Conservation (phyloP, 78 protist species). For the Guillardia theta region DNA sequence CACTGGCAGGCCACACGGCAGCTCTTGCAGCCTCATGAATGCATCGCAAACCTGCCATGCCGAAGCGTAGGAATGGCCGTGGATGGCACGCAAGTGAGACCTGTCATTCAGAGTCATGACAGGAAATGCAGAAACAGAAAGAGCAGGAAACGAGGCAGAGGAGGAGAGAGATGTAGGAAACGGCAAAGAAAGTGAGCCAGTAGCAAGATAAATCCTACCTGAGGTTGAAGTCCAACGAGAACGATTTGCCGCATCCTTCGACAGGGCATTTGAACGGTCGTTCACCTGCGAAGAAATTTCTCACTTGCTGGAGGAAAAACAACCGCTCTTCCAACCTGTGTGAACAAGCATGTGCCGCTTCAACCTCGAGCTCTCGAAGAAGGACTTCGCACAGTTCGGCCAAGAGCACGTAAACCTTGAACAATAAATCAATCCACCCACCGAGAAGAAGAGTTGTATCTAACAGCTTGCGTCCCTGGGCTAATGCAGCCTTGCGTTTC, state of each 20-base stretch:
- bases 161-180: background rate
- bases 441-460: background rate
- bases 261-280: conserved; percentile 35
- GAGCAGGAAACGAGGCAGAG: background rate
- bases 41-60: conserved; percentile 17
- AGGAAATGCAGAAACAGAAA: background rate
- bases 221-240: conserved; percentile 39
- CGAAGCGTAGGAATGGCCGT: conserved; percentile 29
- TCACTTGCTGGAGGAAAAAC: background rate
- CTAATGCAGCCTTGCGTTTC: conserved; percentile 26
- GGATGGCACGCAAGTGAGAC: conserved; percentile 38
- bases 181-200: background rate
- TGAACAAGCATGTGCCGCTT: conserved; percentile 35
- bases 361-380: conserved; percentile 17
- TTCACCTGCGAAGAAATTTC: background rate
- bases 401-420: background rate
- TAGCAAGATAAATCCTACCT: background rate
- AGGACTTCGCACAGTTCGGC: conserved; percentile 30
- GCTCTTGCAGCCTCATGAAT: too few species aligned
- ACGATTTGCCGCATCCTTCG: conserved; percentile 34
- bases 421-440: background rate
- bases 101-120: background rate
- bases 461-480: background rate
- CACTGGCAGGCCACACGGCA: too few species aligned
- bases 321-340: background rate